Evolutionary conservation across 805 yeast species (phyloP), one percentile per base, ranked within the genome.

Genomic region (Candida hungchunana): DNA sequence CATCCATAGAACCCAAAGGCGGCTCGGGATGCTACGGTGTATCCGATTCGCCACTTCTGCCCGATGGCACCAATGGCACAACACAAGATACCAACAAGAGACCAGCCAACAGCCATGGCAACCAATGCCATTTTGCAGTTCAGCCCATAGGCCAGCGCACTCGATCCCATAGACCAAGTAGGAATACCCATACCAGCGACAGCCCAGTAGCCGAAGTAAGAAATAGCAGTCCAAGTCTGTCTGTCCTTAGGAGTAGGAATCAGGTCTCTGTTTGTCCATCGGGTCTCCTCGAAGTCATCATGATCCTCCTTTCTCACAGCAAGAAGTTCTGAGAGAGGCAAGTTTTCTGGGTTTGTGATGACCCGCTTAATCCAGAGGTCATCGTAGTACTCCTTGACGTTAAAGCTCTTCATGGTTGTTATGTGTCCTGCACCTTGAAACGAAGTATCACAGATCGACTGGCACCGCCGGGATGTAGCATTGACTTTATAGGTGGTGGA

Each of bases 181-280:
- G 62, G 51, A 14, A 63, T 58, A 34, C 62, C 55, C 23, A 61
- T 53, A 32, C 63, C 62, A 17, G 64, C 58, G 15, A 63, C 50
- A 9, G 58, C 53, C 70, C 69, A 64, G 39, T 62, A 64, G 4
- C 56, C 56, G 9, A 56, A 46, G 40, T 51, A 62, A 7, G 63
- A 55, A 48, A 54, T 55, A 18, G 53, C 44, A 21, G 49, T 58
- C 67, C 67, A 65, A 0, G 67, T 62, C 40, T 67, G 49, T 27
- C 64, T 57, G 6, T 48, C 46, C 9, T 40, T 51, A 8, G 62
- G 59, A 9, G 64, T 60, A 9, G 69, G 69, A 25, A 62, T 63
- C 29, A 64, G 40, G 44, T 66, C 71, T 29, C 56, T 52, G 39
- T 64, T 65, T 16, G 67, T 58, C 35, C 44, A 41, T 26, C 26